These are phyloP conservation scores for Tylopilus sp. DNA, from an alignment of 1,284 basidiomycete species.

Conservation along the genomic window DNA sequence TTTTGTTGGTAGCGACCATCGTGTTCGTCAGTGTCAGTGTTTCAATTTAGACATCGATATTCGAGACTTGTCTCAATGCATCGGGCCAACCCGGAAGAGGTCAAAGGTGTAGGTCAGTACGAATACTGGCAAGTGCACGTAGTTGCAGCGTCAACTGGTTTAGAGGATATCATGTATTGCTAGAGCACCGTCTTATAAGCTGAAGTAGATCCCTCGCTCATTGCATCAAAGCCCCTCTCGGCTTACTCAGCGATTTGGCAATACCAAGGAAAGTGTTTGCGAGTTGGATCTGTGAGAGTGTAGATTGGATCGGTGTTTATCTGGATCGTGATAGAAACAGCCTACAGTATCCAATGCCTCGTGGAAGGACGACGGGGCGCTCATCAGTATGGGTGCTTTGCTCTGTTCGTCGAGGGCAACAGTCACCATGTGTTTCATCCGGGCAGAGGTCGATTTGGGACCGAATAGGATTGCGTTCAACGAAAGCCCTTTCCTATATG, in stretches of 20 bases:
- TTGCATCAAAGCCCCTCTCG: slow-evolving; percentile 51
- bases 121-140: too few relatives aligned
- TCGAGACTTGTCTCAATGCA: too few relatives aligned
- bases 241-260: slow-evolving; percentile 67
- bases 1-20: slow-evolving; percentile 32
- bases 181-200: too few relatives aligned
- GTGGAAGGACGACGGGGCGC: slow-evolving; percentile 58
- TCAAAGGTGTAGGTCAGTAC: too few relatives aligned
- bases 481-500: slow-evolving; percentile 62
- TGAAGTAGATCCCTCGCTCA: too few relatives aligned
- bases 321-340: slow-evolving; percentile 10
- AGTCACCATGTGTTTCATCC: slow-evolving; percentile 60
- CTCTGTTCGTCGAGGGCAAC: slow-evolving; percentile 63
- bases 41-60: too few relatives aligned
- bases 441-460: slow-evolving; percentile 38
- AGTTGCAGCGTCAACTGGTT: too few relatives aligned
- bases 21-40: too few relatives aligned
- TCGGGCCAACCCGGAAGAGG: too few relatives aligned
- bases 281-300: slow-evolving; percentile 56
- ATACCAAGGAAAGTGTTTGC: slow-evolving; percentile 69
- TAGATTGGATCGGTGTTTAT: background rate
- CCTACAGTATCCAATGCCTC: slow-evolving; percentile 64
- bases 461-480: slow-evolving; percentile 72
- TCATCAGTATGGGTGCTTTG: slow-evolving; percentile 41
- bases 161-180: too few relatives aligned